Conservation (phyloP, 2,329 filamentous ascomycete genomes). For the Claviceps capensis region DNA sequence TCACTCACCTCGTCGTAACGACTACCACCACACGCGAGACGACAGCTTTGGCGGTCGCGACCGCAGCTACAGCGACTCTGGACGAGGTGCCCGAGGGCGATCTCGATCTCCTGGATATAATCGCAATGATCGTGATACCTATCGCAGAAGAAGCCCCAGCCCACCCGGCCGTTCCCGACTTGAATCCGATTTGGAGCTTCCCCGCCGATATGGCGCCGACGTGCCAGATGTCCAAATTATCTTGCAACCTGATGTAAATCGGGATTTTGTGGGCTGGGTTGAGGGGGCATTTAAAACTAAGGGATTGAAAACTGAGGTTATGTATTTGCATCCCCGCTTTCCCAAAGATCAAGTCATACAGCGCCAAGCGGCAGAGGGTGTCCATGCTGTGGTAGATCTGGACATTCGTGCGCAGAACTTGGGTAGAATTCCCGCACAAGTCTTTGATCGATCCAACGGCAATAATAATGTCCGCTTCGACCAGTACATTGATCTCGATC, state of each 20-base stretch:
- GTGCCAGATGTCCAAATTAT: constrained; percentile 86
- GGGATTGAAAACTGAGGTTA: constrained; percentile 61
- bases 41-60: constrained; percentile 39
- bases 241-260: constrained; percentile 61
- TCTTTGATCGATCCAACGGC: constrained; percentile 73
- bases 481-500: constrained; percentile 74
- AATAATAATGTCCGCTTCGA: constrained; percentile 67
- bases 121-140: constrained; percentile 33
- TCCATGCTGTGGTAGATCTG: constrained; percentile 70
- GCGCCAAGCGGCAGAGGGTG: constrained; percentile 76
- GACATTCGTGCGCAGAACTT: constrained; percentile 53
- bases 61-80: constrained; percentile 26
- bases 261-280: constrained; percentile 73
- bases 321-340: constrained; percentile 66
- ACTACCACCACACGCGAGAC: constrained; percentile 47
- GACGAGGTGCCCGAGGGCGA: constrained; percentile 39
- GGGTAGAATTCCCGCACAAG: constrained; percentile 65
- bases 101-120: constrained; percentile 51
- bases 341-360: constrained; percentile 68
- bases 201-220: constrained; percentile 56
- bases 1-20: constrained; percentile 41
- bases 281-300: constrained; percentile 61
- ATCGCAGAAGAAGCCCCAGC: constrained; percentile 57
- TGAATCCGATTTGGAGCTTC: constrained; percentile 52
- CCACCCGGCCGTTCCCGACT: constrained; percentile 39